Percentiles rank a stretch among this genome's conserved stretches.
phyloP scores from a whole-genome alignment of 2,329 filamentous ascomycete genomes.

The Talaromyces sp. region DNA sequence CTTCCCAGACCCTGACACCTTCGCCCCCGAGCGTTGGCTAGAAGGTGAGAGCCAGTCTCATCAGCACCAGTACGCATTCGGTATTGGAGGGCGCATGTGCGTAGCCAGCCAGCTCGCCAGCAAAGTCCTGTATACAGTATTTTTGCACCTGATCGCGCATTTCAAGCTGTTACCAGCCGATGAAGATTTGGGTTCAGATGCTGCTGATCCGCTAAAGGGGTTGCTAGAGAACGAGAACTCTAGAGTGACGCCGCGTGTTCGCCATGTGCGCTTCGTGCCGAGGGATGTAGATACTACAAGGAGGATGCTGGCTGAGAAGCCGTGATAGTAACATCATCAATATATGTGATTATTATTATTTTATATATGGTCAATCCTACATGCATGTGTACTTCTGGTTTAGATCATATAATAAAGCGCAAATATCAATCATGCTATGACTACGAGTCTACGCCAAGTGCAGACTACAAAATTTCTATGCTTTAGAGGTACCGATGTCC shows the following conservation, averaged over 20 bases:
- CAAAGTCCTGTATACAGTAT: neutral
- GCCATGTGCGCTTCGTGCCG: neutral
- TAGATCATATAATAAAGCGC: no score
- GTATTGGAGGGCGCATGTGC: slow-evolving; percentile 40
- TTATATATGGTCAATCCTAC: no score
- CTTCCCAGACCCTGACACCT: slow-evolving; percentile 7
- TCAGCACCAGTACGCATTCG: slow-evolving; percentile 42
- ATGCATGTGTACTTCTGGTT: no score
- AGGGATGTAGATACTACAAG: neutral
- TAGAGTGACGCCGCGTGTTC: neutral
- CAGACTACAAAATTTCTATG: no score
- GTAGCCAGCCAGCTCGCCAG: neutral
- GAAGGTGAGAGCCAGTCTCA: slow-evolving; percentile 32
- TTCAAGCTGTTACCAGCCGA: neutral
- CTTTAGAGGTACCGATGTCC: no score
- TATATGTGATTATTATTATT: no score
- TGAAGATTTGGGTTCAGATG: neutral
- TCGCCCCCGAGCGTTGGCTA: slow-evolving; percentile 13
- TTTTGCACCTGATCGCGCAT: neutral
- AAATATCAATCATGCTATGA: no score
- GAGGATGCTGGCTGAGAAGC: neutral
- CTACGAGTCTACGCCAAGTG: no score
- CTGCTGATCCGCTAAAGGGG: neutral
- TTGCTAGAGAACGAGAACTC: neutral
- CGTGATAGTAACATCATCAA: neutral